Evolutionary conservation across 2,329 filamentous ascomycete genomes (phyloP), one percentile per base, ranked within the genome.

Genomic region (Colletotrichum tropicale): DNA sequence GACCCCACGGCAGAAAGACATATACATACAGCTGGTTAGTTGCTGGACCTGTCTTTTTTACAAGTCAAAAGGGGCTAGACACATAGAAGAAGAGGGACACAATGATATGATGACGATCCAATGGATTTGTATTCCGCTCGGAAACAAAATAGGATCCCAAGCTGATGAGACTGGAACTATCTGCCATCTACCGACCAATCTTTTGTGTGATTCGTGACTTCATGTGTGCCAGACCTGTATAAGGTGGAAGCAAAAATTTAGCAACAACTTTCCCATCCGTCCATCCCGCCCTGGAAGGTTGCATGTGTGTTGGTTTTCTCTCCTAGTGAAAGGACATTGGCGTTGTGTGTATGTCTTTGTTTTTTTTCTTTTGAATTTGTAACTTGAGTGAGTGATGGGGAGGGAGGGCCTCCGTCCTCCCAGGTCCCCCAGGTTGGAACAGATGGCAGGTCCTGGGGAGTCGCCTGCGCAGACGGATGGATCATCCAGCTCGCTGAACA

Each of bases 131-230:
- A 72, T 68, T 72, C 56, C 48, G 55, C 62, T 43, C 10, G 34
- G 61, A 43, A 34, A 32, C 48, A 34, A 21, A 12, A 24, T 21
- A 21, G 43, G n/a, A 34, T 32, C 61, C 21, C 18, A 52, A 52
- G 24, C 48, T 62, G 26, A 52, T 48, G 55, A 58, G 55, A 24
- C 55, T 58, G 28, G 60, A 34, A 61, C 66, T 61, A 73, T 62
- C 43, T 72, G 64, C 70, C 10, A 67, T 67, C 70, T 68, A 66
- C 55, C 69, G 9, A 62, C 69, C 62, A 66, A 62, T 21, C 52
- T 75, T 72, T 67, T 48, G n/a, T 61, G 30, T 56, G 43, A 62
- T 62, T 72, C 56, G 62, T 72, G 61, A 72, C 69, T 73, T 75
- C 70, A 36, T 73, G 34, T 73, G 43, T 73, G 62, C 69, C 34